These are phyloP conservation scores for Rutstroemia sp. DNA, from an alignment of 2,329 filamentous ascomycete species.

Conservation along the genomic window DNA sequence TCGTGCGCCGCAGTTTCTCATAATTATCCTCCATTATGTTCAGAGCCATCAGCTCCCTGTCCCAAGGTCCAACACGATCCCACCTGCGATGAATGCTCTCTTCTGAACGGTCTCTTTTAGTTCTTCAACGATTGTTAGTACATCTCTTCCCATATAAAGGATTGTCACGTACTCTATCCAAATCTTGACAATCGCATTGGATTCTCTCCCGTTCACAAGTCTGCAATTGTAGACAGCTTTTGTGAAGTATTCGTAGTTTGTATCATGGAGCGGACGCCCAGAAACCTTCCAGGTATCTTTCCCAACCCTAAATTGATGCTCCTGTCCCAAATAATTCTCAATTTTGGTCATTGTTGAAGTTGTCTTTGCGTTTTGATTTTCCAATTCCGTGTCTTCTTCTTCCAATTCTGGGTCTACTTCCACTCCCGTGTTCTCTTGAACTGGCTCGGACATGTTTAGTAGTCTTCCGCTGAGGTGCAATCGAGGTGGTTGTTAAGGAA, in stretches of 20 bases:
- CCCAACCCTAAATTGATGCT: background rate
- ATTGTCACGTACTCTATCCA: background rate
- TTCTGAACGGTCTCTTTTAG: background rate
- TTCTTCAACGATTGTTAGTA: background rate
- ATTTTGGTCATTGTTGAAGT: background rate
- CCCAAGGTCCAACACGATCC: too few species aligned
- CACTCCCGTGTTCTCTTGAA: too few species aligned
- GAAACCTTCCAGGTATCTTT: background rate
- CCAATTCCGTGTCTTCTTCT: too few species aligned
- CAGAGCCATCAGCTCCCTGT: too few species aligned
- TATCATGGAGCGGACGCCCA: background rate
- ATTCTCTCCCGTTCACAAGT: background rate
- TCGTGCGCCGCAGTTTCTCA: too few species aligned
- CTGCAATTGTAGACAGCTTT: background rate
- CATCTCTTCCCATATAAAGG: background rate
- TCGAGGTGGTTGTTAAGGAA: background rate
- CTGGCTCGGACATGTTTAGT: too few species aligned
- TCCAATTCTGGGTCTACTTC: background rate
- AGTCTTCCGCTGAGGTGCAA: background rate
- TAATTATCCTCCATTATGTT: too few species aligned
- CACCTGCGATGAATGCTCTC: too few species aligned
- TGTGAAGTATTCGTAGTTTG: background rate
- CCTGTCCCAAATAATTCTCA: background rate
- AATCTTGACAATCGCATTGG: background rate
- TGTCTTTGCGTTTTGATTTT: background rate